Evolutionary conservation across 2,329 filamentous ascomycete genomes (phyloP), one percentile per base, ranked within the genome.

Genomic region (Lachnellula subtilissima): DNA sequence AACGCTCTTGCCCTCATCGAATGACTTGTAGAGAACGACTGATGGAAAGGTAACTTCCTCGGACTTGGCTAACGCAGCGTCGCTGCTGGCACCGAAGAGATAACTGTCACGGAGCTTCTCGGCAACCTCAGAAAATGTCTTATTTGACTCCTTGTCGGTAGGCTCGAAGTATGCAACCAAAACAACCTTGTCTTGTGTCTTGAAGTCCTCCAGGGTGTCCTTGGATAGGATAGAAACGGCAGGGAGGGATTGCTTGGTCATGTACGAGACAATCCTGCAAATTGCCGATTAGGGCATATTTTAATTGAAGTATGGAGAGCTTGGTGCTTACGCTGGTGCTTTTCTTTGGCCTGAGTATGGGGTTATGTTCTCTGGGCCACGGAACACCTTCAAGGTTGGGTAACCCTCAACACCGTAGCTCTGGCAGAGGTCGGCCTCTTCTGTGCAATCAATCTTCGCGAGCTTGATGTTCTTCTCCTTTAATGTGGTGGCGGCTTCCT

Each of bases 341-440:
- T 97, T 96, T 74, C 94, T 85, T 75, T 91, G 87, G 71, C 94
- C 94, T 68, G 81, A 80, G 78, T 99, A 99, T 62, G 92, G 87
- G 64, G 83, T 80, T 72, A 90, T 76, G 72, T 88, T 90, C 11
- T 97, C 90, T 45, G 78, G 75, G 67, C 94, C 93, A 69, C 93
- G 91, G 91, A 99, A 99, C 77, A 99, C 85, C 86, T 97, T 99
- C 72, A 99, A 85, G 65, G 94, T 99, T 61, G 94, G 94, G 82
- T 99, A 99, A 64, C 94, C 94, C 81, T 97, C 91, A 45, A 99
- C 92, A 61, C 90, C 92, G 69, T 89, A 89, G 67, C 84, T 79
- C 75, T 91, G 84, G 85, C 94, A 99, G 65, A 99, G 87, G 36
- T 96, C 91, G 61, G 86, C 78, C 81, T 99, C 90, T 73, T 89